These are phyloP conservation scores for Picea mariana DNA, from an alignment of 83 land plant genomes.

Conservation along the genomic window DNA sequence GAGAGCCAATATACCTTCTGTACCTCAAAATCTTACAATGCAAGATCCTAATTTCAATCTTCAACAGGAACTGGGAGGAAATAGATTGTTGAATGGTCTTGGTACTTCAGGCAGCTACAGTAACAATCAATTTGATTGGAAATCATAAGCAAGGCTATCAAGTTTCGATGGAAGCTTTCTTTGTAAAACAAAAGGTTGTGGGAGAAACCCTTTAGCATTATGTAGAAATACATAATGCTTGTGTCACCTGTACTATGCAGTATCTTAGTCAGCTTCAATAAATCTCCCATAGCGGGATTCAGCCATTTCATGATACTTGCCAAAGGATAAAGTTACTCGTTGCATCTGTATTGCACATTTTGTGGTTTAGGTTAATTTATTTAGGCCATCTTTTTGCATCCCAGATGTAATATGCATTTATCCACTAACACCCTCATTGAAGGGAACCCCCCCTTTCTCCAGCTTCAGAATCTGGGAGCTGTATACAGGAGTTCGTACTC, in stretches of 20 bases:
- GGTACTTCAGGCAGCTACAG: conserved; percentile 49
- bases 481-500: not conserved
- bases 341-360: conserved; percentile 2
- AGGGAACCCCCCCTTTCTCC: not conserved
- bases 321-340: not conserved
- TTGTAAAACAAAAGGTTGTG: conserved; percentile 9
- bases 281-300: not conserved
- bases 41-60: conserved; percentile 44
- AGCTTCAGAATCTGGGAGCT: conserved; percentile 16
- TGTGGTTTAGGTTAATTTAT: not conserved
- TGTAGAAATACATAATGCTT: conserved; percentile 7
- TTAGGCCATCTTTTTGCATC: not conserved
- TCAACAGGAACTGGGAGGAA: conserved; percentile 51
- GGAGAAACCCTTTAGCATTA: conserved; percentile 10
- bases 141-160: conserved; percentile 17
- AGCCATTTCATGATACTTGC: conserved; percentile 11
- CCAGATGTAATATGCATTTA: conserved; percentile 6
- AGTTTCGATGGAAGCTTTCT: conserved; percentile 3
- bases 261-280: not conserved
- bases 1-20: conserved; percentile 37
- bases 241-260: not conserved
- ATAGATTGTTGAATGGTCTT: conserved; percentile 43
- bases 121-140: conserved; percentile 71
- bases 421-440: conserved; percentile 4
- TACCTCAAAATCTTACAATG: conserved; percentile 34